Conservation (phyloP, 1,139 yeast species). For the Nakaseomyces kungkrabaensis region DNA sequence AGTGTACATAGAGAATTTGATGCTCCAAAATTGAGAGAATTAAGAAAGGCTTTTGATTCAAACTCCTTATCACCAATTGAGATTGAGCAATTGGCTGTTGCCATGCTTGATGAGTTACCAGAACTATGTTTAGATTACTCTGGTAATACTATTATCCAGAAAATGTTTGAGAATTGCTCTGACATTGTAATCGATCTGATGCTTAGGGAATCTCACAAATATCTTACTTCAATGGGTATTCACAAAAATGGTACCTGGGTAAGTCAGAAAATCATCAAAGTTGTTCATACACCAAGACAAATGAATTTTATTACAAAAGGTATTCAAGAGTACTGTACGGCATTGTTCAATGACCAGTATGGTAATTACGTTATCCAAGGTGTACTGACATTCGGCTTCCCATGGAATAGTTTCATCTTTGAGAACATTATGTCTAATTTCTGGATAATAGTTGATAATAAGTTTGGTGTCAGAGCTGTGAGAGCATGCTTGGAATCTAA, state of each 20-base stretch:
- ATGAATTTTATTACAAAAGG: conserved; percentile 56
- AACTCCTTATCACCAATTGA: conserved; percentile 36
- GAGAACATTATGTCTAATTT: conserved; percentile 72
- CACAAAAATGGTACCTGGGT: conserved; percentile 99
- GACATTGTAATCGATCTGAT: conserved; percentile 65
- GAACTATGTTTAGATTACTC: conserved; percentile 82
- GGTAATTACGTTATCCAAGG: conserved; percentile 94
- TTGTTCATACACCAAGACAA: conserved; percentile 57
- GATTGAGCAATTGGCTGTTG: conserved; percentile 68
- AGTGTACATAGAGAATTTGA: conserved; percentile 50
- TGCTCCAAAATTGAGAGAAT: conserved; percentile 63
- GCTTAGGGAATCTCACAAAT: conserved; percentile 68
- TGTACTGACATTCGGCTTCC: conserved; percentile 75
- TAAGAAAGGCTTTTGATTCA: conserved; percentile 43
- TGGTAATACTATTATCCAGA: conserved; percentile 91
- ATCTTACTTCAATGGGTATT: conserved; percentile 76
- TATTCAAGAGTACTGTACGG: conserved; percentile 69
- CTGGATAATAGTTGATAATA: conserved; percentile 69
- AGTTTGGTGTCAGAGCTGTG: conserved; percentile 90
- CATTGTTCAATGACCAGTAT: conserved; percentile 82
- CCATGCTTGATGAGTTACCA: conserved; percentile 80
- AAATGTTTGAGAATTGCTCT: conserved; percentile 61
- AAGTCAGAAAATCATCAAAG: conserved; percentile 81
- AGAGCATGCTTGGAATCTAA: conserved; percentile 80
- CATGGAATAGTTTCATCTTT: conserved; percentile 78